Base-by-base conservation (phyloP, 1,284 basidiomycete species). In the Exsudoporus floridanus region DNA sequence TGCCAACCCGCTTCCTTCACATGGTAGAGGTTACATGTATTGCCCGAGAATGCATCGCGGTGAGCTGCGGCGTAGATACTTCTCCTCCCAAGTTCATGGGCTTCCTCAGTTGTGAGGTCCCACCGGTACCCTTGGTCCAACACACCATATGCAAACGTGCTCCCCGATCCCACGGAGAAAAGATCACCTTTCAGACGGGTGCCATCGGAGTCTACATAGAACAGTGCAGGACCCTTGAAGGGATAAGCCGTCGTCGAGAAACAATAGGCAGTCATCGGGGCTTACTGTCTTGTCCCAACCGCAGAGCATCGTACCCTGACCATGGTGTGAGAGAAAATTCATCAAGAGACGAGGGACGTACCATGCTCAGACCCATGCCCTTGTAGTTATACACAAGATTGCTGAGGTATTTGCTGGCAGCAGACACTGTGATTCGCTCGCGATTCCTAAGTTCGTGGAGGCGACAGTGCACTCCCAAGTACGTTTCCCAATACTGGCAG, bases 361-460 rank as follows among this genome's bases (percentile, higher is more conserved):
- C 92, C 96, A 99, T 99, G 70, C 93, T 96, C 55, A 99, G 75
- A 5, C 97, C 97, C 95, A 97, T 98, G 13, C 97, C 97, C 75
- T 99, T 99, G 81, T 99, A 99, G 54, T 88, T 82, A 73, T 98
- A 99, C 7, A 99, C 94, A 49, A 99, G 86, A 69, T 99, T 99
- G 74, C 91, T 91, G 52, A 99, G 81, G 71, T 95, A 97, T 72
- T 99, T 99, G 74, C 90, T 94, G 7, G 97, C 97, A 18, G 97
- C 97, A 13, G 97, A 97, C 18, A 99, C 97, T 18, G 94, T 97
- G 70, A 99, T 99, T 46, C 96, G 87, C 74, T 99, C 95, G 68
- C 92, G 89, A 74, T 99, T 98, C 60, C 97, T 83, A 34, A 99
- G 83, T 74, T 99, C 97, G 73, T 99, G 94, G 56, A 99, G 76